A percentile compares a stretch with the other conserved stretches of the same genome.
phyloP scores from a whole-genome alignment of 2,329 filamentous ascomycete genomes.

The Nectriaceae sp. region DNA sequence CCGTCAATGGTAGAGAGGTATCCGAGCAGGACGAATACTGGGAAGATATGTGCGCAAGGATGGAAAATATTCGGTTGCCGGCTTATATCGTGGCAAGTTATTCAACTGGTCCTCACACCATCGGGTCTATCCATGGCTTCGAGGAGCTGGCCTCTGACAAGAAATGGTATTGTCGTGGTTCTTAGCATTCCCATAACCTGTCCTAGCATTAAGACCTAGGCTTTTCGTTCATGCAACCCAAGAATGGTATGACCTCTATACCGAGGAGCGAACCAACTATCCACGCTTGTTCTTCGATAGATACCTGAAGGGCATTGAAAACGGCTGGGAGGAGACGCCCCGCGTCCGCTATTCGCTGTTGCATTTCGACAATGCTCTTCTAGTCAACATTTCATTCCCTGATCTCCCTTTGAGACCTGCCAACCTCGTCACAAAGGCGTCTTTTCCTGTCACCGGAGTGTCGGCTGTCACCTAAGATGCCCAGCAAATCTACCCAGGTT shows the following conservation, averaged over 20 bases:
- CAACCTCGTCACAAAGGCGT: no score
- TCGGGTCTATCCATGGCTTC: slow-evolving; percentile 24
- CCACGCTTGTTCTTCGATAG: slow-evolving; percentile 21
- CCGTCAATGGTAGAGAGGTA: not conserved
- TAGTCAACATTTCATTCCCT: no score
- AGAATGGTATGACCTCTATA: slow-evolving; percentile 33
- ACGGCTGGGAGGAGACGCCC: slow-evolving; percentile 21
- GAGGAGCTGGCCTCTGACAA: slow-evolving; percentile 5
- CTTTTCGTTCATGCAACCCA: slow-evolving; percentile 24
- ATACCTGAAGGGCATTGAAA: slow-evolving; percentile 16
- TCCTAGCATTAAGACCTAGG: slow-evolving; percentile 19
- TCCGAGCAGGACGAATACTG: not conserved
- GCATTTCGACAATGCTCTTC: no score
- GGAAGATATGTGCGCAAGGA: slow-evolving; percentile 15
- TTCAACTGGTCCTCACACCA: slow-evolving; percentile 22
- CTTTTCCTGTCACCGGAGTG: no score
- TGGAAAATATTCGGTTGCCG: slow-evolving; percentile 20
- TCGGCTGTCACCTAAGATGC: no score
- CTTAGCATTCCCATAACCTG: not conserved
- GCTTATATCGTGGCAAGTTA: slow-evolving; percentile 27
- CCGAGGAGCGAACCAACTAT: slow-evolving; percentile 17
- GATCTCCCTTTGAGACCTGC: no score
- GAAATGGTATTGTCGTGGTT: not conserved
- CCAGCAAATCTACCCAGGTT: no score
- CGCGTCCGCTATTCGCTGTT: slow-evolving; percentile 1